Evolutionary conservation across 1,139 yeast species (phyloP).

Genomic region (Candida labiduridarum): DNA sequence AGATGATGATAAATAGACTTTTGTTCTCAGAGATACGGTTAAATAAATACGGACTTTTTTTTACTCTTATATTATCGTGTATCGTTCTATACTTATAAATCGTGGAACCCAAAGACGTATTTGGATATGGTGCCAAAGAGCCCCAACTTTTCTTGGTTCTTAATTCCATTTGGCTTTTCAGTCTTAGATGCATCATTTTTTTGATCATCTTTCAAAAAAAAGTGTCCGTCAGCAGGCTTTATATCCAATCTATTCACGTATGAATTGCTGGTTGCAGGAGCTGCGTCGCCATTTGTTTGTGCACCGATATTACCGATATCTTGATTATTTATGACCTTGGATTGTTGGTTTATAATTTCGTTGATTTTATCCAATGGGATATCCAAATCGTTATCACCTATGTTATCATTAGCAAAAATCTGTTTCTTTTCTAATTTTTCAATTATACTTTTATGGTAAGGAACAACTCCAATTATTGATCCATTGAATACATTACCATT

Average conservation of each 20-base stretch:
- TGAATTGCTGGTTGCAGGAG: slow-evolving; percentile 8
- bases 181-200: slow-evolving; percentile 11
- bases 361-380: slow-evolving; percentile 9
- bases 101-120: slow-evolving; percentile 50
- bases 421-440: slow-evolving; percentile 64
- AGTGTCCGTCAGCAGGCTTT: slow-evolving; percentile 36
- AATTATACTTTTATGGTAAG: slow-evolving; percentile 60
- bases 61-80: background rate
- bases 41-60: background rate
- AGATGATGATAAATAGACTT: slow-evolving; percentile 4
- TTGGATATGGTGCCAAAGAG: slow-evolving; percentile 36
- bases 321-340: slow-evolving; percentile 1
- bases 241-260: slow-evolving; percentile 35
- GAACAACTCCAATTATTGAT: slow-evolving; percentile 73
- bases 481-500: slow-evolving; percentile 77
- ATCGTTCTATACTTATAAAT: slow-evolving; percentile 26
- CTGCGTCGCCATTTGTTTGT: background rate
- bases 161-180: slow-evolving; percentile 1
- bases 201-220: slow-evolving; percentile 35
- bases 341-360: slow-evolving; percentile 4
- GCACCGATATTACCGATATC: background rate
- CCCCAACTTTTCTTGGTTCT: slow-evolving; percentile 35
- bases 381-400: slow-evolving; percentile 47
- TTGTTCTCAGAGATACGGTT: background rate
- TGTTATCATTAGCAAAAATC: slow-evolving; percentile 54